Conservation (phyloP, 176 grass and related monocot species). For the Luzula sylvatica region DNA sequence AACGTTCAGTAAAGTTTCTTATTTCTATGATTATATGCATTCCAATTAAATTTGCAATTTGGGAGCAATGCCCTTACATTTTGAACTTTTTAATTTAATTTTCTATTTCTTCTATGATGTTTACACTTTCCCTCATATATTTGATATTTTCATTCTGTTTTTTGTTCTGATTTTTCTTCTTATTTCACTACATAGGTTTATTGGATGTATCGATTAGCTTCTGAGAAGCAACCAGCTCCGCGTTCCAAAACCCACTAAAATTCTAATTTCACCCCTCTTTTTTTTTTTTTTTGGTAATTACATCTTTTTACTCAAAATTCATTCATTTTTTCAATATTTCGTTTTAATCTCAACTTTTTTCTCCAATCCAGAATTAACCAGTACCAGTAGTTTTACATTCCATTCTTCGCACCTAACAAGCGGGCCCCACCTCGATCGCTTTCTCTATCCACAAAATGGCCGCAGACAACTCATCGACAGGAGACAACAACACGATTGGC, state of each 20-base stretch:
- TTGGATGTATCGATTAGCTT: conserved; percentile 24
- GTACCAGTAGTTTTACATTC: neutral
- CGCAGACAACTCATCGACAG: conserved; percentile 16
- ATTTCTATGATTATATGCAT: neutral
- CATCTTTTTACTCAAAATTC: conserved; percentile 6
- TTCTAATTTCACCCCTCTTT: neutral
- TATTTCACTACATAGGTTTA: conserved; percentile 8
- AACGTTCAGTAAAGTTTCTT: neutral
- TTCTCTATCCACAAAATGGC: conserved; percentile 1
- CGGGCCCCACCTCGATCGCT: neutral
- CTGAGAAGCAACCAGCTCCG: conserved; percentile 20
- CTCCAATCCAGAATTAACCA: conserved; percentile 1
- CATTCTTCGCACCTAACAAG: neutral
- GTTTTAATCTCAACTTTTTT: neutral
- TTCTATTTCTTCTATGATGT: too few species aligned
- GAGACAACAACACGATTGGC: neutral
- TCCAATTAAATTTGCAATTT: conserved; percentile 5
- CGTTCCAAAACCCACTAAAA: conserved; percentile 22
- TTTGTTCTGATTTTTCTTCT: too few species aligned
- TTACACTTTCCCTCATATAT: too few species aligned
- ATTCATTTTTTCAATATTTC: neutral
- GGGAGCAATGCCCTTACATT: neutral
- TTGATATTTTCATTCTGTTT: too few species aligned
- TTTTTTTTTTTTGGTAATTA: conserved; percentile 19
- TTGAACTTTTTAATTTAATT: neutral